Conservation (phyloP, 805 yeast species). For the Metschnikowia proteae region DNA sequence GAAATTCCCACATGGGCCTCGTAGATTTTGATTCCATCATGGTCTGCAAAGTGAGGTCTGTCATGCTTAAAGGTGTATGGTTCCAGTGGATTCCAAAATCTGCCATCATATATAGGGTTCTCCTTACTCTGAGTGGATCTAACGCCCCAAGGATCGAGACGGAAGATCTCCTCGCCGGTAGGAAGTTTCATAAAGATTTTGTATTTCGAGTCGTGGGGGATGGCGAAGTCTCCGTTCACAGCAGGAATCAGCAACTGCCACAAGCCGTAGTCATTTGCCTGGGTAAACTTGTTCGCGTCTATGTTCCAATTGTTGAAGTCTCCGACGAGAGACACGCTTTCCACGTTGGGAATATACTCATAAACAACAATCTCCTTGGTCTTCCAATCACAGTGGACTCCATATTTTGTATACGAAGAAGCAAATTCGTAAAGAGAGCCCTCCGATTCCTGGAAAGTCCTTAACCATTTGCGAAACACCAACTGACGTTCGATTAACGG, state of each 20-base stretch:
- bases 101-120: slow-evolving; percentile 64
- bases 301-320: slow-evolving; percentile 87
- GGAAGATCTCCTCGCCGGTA: slow-evolving; percentile 66
- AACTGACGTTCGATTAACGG: slow-evolving; percentile 66
- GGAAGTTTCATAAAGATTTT: slow-evolving; percentile 64
- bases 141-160: slow-evolving; percentile 86
- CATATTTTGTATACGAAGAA: slow-evolving; percentile 69
- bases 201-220: slow-evolving; percentile 77
- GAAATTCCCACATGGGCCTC: slow-evolving; percentile 97
- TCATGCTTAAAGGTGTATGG: slow-evolving; percentile 56
- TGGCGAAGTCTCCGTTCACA: slow-evolving; percentile 53
- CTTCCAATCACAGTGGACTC: slow-evolving; percentile 58
- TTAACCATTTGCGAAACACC: slow-evolving; percentile 61
- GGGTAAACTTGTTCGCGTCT: slow-evolving; percentile 49
- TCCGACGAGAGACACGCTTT: slow-evolving; percentile 73
- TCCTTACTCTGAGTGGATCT: slow-evolving; percentile 74
- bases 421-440: slow-evolving; percentile 64
- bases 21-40: slow-evolving; percentile 63
- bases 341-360: slow-evolving; percentile 92
- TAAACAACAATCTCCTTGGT: slow-evolving; percentile 57
- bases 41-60: slow-evolving; percentile 52
- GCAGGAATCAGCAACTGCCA: slow-evolving; percentile 64
- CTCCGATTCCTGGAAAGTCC: slow-evolving; percentile 51
- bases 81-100: slow-evolving; percentile 82
- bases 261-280: slow-evolving; percentile 62